Percentiles rank a stretch among this genome's conserved stretches.
Conservation (phyloP, 2,329 filamentous ascomycete genomes). For the Colletotrichum cordylinicola region DNA sequence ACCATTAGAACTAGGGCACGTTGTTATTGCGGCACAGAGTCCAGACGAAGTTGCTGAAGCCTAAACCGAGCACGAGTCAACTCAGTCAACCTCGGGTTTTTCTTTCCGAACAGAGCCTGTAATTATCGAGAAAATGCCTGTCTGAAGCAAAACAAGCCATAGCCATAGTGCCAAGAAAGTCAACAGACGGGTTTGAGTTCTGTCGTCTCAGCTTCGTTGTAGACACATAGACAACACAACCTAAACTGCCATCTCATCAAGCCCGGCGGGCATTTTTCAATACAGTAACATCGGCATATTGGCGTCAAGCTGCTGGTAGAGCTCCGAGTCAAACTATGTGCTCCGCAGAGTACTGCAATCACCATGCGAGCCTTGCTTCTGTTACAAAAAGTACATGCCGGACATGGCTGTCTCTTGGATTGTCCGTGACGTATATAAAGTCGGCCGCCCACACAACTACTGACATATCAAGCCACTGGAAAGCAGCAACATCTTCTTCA, state of each 20-base stretch:
- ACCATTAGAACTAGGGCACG: accelerated
- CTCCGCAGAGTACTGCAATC: background rate
- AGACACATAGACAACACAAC: background rate
- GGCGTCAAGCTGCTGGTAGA: background rate
- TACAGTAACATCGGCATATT: background rate
- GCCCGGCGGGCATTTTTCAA: background rate
- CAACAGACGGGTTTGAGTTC: background rate
- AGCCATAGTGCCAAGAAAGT: background rate
- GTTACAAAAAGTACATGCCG: background rate
- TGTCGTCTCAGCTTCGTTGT: background rate
- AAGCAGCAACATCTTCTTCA: background rate
- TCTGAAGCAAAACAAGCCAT: background rate
- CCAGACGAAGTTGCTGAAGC: background rate
- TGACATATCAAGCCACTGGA: accelerated
- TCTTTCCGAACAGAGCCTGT: background rate
- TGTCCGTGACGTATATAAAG: background rate
- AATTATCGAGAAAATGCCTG: background rate
- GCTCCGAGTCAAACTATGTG: background rate
- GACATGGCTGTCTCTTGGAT: background rate
- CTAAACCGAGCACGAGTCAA: background rate
- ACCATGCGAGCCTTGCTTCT: background rate
- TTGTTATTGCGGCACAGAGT: background rate
- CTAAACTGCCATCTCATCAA: background rate
- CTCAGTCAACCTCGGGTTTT: background rate
- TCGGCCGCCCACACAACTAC: background rate